Base-by-base conservation (phyloP, 305 asterid genomes). In the Salvia sclarea region DNA sequence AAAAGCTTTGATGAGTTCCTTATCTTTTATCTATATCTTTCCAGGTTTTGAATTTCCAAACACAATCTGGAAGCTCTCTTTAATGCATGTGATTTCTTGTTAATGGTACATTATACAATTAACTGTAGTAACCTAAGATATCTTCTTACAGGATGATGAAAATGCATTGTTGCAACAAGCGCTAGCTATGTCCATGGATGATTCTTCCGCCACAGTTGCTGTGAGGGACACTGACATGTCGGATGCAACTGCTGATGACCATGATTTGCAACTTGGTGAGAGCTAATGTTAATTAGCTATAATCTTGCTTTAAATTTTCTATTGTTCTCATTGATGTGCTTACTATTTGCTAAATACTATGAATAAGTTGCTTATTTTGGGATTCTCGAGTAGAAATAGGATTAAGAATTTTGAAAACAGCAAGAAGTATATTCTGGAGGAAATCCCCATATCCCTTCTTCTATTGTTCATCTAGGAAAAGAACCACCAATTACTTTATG, bases 101-200 rank as follows among this genome's bases (percentile, higher is more conserved):
- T 55, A 47, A 8, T 31, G 3, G 8, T 66, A n/a, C 41, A 49
- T 22, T 38, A 56, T 48, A 35, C 37, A 47, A n/a, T 65, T 31
- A 49, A 35, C 24, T 50, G 18, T 22, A 61, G 53, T 79, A 68
- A 68, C 64, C 14, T 38, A 18, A 61, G 41, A 37, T 63, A 61
- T 62, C 30, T 66, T 44, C 71, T 71, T 73, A 64, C 83, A 92
- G 98, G 98, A 88, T 71, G 98, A 92, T 79, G 97, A 92, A 80
- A 92, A 86, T 73, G 96, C 95, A 59, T 81, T 92, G 78, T 80
- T 92, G 71, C 97, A 88, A 79, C 95, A 88, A 74, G 97, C 98
- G 49, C 88, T 92, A 60, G 96, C 95, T 22, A 90, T 92, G 98
- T 90, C 98, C 25, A 90, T 92, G 97, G 95, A 88, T 76, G 95